Evolutionary conservation across 129 eudicot species (phyloP), one percentile per base, ranked within the genome.

Genomic region (Flaveria bidentis): DNA sequence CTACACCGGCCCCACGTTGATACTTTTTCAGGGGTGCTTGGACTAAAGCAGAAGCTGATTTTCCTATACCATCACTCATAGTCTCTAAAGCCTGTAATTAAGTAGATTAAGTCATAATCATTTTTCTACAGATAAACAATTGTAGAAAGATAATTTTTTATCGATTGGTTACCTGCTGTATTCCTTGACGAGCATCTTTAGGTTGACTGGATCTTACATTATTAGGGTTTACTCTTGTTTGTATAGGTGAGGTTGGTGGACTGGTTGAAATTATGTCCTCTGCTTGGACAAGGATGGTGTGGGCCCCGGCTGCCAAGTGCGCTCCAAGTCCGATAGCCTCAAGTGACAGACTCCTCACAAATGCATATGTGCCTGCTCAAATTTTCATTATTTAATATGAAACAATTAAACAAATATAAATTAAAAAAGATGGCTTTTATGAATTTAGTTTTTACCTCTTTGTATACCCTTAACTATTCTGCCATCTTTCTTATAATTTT

Each of bases 301-400:
- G 98, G 76, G 96, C 91, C 69, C 97, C 98, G 0, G 93, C 97
- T n/a, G 97, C 93, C 86, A 94, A 79, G 80, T 94, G 97, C 15
- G 93, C 97, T 80, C 97, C 98, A 46, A 94, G 87, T 53, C 94
- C 97, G 69, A 91, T 85, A 61, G 96, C 98, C 86, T 91, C 98
- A 33, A 91, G 87, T 52, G 98, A 91, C 72, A 94, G 89, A 79
- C 96, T 91, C 84, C 94, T 90, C 77, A 94, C 93, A 42, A 94
- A 94, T 13, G 93, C 96, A 28, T 89, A 78, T 65, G 98, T 87
- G 72, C 98, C 98, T 94, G 67, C 15, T 45, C 45, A 53, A 30
- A 26, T 14, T 28, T 63, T 30, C 22, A 63, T 63, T 30, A 63
- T 10, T 5, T 15, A 2, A 14, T 11, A 55, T 42, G 74, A 52